phyloP scores from a whole-genome alignment of 805 yeast species.

The Candida endomychidarum region DNA sequence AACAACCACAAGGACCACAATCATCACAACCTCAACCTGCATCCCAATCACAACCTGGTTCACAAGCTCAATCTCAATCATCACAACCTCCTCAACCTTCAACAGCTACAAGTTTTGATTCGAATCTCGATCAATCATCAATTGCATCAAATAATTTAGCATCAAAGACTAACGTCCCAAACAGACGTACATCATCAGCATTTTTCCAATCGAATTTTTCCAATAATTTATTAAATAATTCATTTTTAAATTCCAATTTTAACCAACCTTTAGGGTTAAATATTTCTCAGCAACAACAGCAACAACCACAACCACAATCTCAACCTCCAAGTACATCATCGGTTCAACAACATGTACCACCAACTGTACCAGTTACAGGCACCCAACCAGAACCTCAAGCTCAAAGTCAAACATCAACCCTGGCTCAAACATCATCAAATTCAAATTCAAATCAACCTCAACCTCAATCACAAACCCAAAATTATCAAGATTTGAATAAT shows the following conservation, averaged over 20 bases:
- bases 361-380: slow-evolving; percentile 4
- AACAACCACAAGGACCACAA: slow-evolving; percentile 3
- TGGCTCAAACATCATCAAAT: slow-evolving; percentile 7
- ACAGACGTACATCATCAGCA: slow-evolving; percentile 55
- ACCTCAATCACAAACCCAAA: not conserved
- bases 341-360: slow-evolving; percentile 2
- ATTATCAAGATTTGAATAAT: slow-evolving; percentile 2
- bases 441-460: not conserved
- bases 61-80: slow-evolving; percentile 1
- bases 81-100: not conserved
- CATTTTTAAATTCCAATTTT: slow-evolving; percentile 14
- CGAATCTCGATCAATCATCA: slow-evolving; percentile 10
- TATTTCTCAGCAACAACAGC: too few species aligned
- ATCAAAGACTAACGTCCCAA: slow-evolving; percentile 24
- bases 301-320: too few species aligned
- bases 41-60: not conserved
- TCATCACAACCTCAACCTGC: slow-evolving; percentile 11
- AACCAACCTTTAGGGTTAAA: slow-evolving; percentile 8
- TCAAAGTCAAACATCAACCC: slow-evolving; percentile 8
- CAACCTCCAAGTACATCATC: slow-evolving; percentile 1
- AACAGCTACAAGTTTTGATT: not conserved
- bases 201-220: slow-evolving; percentile 37
- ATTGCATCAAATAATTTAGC: slow-evolving; percentile 18
- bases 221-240: slow-evolving; percentile 16
- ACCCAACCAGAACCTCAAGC: slow-evolving; percentile 1